Evolutionary conservation across 2,329 filamentous ascomycete species (phyloP).

Genomic region (Microsporum ferrugineum): DNA sequence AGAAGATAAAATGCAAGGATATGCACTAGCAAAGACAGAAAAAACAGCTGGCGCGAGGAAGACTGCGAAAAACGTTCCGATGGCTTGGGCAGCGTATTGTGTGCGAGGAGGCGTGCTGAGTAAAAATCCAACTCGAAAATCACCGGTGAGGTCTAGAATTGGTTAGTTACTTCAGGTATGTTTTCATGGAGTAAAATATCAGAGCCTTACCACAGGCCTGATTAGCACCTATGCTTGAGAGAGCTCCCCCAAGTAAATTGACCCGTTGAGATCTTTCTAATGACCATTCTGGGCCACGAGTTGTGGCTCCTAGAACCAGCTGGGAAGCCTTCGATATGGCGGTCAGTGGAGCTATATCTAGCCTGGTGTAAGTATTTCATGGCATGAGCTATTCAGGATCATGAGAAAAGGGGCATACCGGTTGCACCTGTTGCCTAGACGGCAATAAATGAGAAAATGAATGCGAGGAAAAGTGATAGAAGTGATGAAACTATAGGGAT

Average conservation of each 20-base stretch:
- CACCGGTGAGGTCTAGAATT: constrained; percentile 44
- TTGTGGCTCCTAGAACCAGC: constrained; percentile 53
- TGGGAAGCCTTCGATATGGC: constrained; percentile 58
- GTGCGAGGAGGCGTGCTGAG: constrained; percentile 52
- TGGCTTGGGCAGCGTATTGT: constrained; percentile 55
- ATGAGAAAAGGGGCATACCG: constrained; percentile 4
- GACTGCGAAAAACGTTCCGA: constrained; percentile 53
- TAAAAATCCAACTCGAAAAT: constrained; percentile 59
- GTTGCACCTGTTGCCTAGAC: constrained; percentile 15
- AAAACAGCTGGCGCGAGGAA: constrained; percentile 58
- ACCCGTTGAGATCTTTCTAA: constrained; percentile 47
- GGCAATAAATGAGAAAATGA: constrained; percentile 10
- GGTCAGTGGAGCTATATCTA: constrained; percentile 53
- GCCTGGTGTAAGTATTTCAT: neutral
- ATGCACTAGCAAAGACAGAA: constrained; percentile 55
- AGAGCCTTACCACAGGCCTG: constrained; percentile 9
- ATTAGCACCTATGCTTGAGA: constrained; percentile 8
- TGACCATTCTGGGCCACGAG: constrained; percentile 35
- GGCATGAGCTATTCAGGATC: too few species aligned
- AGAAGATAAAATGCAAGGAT: constrained; percentile 49
- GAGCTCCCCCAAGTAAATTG: constrained; percentile 51
- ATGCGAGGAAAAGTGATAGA: constrained; percentile 7
- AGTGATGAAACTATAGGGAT: constrained; percentile 6
- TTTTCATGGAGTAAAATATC: constrained; percentile 24
- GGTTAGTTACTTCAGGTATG: constrained; percentile 18